Base-by-base conservation (phyloP, 2,329 filamentous ascomycete species). In the Graphiopsis chlorocephala region DNA sequence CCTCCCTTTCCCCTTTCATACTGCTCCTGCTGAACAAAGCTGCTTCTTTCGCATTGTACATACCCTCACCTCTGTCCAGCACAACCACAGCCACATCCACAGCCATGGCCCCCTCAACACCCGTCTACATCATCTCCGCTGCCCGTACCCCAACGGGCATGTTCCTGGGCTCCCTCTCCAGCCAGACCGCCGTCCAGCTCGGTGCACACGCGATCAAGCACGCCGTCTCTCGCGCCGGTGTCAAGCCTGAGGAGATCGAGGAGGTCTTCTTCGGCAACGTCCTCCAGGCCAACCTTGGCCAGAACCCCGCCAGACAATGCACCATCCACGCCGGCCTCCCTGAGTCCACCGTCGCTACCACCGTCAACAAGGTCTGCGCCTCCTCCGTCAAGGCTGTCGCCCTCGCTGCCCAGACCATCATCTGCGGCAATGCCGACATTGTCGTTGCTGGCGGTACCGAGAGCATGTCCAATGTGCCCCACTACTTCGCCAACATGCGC, bases 261-360 rank as follows among this genome's bases (percentile, higher is more conserved):
- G 95, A 99, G 79, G 92, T 99, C 76, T 96, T 95, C 84, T 96
- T 97, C 77, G 95, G 95, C 79, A 99, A 99, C 84, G 95, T 99
- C 71, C 86, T 99, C 74, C 96, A 93, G 66, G 95, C 94, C 78
- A 93, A 94, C 79, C 86, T 98, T 72, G 95, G 95, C 69, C 95
- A 99, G 82, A 96, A 96, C 77, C 95, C 96, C 70, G 93, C 95
- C 72, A 90, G 95, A 75, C 95, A 99, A 83, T 96, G 91, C 80
- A 92, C 93, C 73, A 86, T 99, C 75, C 87, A 89, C 73, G 95
- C 92, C 74, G 95, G 95, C 68, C 91, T 99, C 69, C 82, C 88
- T 63, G 85, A 96, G 69, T 85, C 86, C 63, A 91, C 90, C 69
- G 86, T 96, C 72, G 91, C 90, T 81, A 99, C 95, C 53, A 96